A percentile compares a stretch with the other conserved stretches of the same genome.
These are phyloP conservation scores for Diaporthe longicolla DNA, from an alignment of 2,329 filamentous ascomycete genomes.

Conservation along the genomic window DNA sequence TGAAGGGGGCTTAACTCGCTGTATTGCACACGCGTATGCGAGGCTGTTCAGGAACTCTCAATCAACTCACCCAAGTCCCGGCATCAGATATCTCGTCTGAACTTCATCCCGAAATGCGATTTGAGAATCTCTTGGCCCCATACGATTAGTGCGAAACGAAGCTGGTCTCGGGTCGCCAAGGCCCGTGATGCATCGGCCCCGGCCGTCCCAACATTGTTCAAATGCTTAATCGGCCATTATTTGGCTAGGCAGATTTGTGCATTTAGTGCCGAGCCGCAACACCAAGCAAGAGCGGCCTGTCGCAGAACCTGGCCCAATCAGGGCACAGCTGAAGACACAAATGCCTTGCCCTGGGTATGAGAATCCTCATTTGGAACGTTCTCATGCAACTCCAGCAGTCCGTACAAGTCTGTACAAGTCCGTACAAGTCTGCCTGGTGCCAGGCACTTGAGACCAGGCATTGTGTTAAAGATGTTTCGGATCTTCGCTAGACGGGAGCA, in stretches of 20 bases:
- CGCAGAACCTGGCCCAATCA: not conserved
- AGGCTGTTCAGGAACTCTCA: not conserved
- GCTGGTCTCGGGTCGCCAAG: conserved; percentile 30
- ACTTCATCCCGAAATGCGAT: conserved; percentile 11
- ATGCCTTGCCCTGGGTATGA: too few species aligned
- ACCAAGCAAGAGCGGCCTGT: not conserved
- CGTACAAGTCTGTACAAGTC: too few species aligned
- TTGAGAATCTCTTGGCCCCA: not conserved
- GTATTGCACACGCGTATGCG: too few species aligned
- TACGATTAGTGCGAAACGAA: conserved; percentile 15
- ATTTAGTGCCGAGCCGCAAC: not conserved
- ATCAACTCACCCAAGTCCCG: not conserved
- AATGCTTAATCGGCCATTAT: conserved; percentile 2
- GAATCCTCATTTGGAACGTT: not conserved
- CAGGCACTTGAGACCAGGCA: not conserved
- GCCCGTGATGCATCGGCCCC: conserved; percentile 10
- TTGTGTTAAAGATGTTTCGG: conserved; percentile 2
- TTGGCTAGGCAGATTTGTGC: not conserved
- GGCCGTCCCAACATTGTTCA: not conserved
- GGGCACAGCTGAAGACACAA: not conserved
- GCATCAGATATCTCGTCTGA: not conserved
- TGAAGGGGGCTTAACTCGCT: not conserved
- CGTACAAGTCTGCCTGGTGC: not conserved
- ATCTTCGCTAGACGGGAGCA: not conserved
- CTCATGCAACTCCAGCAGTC: not conserved